A percentile compares a stretch with the other conserved stretches of the same genome.
Evolutionary conservation across 129 eudicot species (phyloP).

Genomic region (Flaveria bidentis): DNA sequence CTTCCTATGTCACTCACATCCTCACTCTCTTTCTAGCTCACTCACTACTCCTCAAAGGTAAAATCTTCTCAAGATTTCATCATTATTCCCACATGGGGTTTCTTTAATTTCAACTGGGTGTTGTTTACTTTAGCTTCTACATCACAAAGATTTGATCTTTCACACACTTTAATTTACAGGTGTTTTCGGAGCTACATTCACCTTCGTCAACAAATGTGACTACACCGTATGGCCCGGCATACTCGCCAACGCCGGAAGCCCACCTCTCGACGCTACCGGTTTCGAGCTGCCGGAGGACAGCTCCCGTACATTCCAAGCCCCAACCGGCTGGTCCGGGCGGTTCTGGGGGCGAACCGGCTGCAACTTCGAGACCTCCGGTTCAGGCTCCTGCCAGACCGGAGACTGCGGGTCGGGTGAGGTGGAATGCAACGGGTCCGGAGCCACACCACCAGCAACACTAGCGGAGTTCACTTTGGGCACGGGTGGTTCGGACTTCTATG

Average conservation of each 20-base stretch:
- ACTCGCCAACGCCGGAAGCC: conserved; percentile 85
- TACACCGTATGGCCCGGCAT: conserved; percentile 95
- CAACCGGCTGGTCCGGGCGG: conserved; percentile 98
- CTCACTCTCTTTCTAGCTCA: conserved; percentile 38
- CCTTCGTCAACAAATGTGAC: conserved; percentile 85
- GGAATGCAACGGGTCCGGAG: conserved; percentile 91
- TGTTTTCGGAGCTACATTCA: conserved; percentile 70
- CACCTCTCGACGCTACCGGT: conserved; percentile 71
- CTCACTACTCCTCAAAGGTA: conserved; percentile 50
- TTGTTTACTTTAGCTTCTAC: too few relatives aligned
- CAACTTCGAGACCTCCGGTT: conserved; percentile 61
- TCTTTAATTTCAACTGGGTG: neutral
- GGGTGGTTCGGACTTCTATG: conserved; percentile 84
- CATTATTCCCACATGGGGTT: neutral
- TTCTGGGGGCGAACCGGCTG: conserved; percentile 95
- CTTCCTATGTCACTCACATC: conserved; percentile 17
- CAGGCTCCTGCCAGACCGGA: conserved; percentile 69
- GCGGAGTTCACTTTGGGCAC: conserved; percentile 92
- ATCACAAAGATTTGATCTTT: neutral
- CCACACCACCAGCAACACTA: conserved; percentile 84
- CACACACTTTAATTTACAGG: conserved; percentile 27
- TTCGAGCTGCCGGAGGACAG: conserved; percentile 67
- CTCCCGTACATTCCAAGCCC: conserved; percentile 73
- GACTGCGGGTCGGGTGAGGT: conserved; percentile 85
- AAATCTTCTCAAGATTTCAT: neutral